Conservation (phyloP, 2,329 filamentous ascomycete genomes). For the Aulographum hederae region DNA sequence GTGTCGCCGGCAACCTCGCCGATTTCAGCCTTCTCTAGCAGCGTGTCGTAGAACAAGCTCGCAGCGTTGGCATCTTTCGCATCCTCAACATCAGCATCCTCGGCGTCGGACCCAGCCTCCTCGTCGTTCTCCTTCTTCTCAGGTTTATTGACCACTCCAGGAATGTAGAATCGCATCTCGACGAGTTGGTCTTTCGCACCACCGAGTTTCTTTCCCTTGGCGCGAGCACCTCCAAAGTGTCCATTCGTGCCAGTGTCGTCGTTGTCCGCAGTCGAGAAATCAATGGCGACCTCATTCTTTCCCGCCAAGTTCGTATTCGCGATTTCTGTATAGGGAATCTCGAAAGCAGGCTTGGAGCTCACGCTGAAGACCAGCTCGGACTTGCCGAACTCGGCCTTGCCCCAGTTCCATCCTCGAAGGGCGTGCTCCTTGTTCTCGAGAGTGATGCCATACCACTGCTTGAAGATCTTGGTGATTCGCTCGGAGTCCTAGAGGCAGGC, state of each 20-base stretch:
- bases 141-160: conserved; percentile 47
- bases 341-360: conserved; percentile 88
- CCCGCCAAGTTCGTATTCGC: conserved; percentile 95
- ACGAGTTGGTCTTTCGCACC: conserved; percentile 84
- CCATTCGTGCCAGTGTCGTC: conserved; percentile 58
- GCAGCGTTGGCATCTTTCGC: conserved; percentile 83
- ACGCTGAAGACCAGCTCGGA: conserved; percentile 93
- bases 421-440: conserved; percentile 89
- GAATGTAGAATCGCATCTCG: conserved; percentile 98
- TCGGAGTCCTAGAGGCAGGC: conserved; percentile 58
- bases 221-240: conserved; percentile 52
- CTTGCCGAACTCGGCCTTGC: conserved; percentile 92
- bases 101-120: conserved; percentile 53
- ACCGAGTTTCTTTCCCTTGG: conserved; percentile 72
- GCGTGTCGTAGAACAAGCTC: conserved; percentile 91
- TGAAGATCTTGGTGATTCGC: conserved; percentile 80
- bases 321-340: conserved; percentile 92
- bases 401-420: conserved; percentile 96
- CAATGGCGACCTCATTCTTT: conserved; percentile 92
- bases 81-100: conserved; percentile 34
- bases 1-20: conserved; percentile 98
- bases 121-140: conserved; percentile 48
- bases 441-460: conserved; percentile 92
- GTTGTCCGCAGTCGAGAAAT: conserved; percentile 63
- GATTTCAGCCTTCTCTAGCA: conserved; percentile 98